Evolutionary conservation across 164 flowering plant species (phyloP).

Genomic region (Piper longum): DNA sequence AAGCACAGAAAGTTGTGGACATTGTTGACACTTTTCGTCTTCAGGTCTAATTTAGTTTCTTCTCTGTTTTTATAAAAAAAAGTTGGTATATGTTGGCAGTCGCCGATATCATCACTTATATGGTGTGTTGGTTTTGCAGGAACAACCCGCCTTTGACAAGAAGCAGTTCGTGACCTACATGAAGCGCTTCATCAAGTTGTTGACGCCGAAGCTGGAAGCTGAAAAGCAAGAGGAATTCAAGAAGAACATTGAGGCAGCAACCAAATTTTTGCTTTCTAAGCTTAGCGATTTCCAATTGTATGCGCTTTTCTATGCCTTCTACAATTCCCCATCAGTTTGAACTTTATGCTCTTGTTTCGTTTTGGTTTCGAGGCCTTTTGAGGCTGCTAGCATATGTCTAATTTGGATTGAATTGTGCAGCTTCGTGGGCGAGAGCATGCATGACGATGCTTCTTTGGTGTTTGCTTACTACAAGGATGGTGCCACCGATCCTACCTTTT

Average conservation of each 20-base stretch:
- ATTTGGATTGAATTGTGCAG: conserved; percentile 17
- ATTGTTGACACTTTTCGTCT: conserved; percentile 88
- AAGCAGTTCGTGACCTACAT: conserved; percentile 56
- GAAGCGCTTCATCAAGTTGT: conserved; percentile 55
- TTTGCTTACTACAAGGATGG: conserved; percentile 92
- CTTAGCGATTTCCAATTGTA: conserved; percentile 80
- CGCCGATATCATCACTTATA: not conserved
- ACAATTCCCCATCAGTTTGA: too few species aligned
- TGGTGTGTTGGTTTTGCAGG: conserved; percentile 24
- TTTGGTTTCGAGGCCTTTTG: not conserved
- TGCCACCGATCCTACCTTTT: conserved; percentile 63
- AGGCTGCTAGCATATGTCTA: not conserved
- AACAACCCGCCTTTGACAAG: conserved; percentile 88
- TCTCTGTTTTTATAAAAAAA: too few species aligned
- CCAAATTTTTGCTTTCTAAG: conserved; percentile 62
- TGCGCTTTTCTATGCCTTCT: not conserved
- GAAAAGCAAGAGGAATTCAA: conserved; percentile 58
- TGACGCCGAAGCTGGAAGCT: conserved; percentile 52
- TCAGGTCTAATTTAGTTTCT: conserved; percentile 31
- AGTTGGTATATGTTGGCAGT: not conserved
- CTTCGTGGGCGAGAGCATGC: conserved; percentile 90
- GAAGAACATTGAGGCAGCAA: conserved; percentile 65
- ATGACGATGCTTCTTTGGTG: conserved; percentile 50
- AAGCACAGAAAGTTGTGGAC: conserved; percentile 72
- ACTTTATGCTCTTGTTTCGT: not conserved